Evolutionary conservation across 1,284 basidiomycete genomes (phyloP).

Genomic region (Thecaphora thlaspeos): DNA sequence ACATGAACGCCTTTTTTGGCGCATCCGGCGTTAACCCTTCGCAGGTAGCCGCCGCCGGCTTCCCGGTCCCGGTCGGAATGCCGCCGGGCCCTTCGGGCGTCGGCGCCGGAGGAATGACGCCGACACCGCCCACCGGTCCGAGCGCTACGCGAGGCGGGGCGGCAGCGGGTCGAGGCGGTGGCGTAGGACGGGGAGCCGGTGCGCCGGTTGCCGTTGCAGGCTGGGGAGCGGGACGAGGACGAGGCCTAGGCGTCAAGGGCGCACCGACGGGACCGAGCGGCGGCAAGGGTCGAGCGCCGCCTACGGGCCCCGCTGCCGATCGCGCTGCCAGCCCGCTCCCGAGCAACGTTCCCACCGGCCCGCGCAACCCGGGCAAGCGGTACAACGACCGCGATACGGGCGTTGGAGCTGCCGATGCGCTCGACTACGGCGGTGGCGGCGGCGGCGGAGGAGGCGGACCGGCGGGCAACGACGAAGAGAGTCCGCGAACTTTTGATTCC

Average conservation of each 20-base stretch:
- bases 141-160: too few species aligned
- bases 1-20: constrained; percentile 32
- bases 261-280: constrained; percentile 5
- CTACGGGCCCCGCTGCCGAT: constrained; percentile 16
- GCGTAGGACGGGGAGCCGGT: too few species aligned
- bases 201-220: not conserved
- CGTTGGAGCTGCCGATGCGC: constrained; percentile 39
- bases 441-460: constrained; percentile 14
- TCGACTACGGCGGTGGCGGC: constrained; percentile 51
- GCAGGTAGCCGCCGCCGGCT: constrained; percentile 20
- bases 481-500: constrained; percentile 7
- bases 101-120: too few species aligned
- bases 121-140: too few species aligned
- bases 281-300: constrained; percentile 5
- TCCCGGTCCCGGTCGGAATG: not conserved
- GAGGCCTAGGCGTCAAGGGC: not conserved
- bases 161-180: too few species aligned
- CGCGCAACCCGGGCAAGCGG: constrained; percentile 39
- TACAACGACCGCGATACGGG: constrained; percentile 54
- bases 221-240: not conserved
- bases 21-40: constrained; percentile 25
- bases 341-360: constrained; percentile 40
- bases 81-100: too few species aligned
- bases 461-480: constrained; percentile 8
- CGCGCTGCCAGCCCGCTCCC: constrained; percentile 15